phyloP scores from a whole-genome alignment of 345 rosid genomes.

The Hypericum perforatum region DNA sequence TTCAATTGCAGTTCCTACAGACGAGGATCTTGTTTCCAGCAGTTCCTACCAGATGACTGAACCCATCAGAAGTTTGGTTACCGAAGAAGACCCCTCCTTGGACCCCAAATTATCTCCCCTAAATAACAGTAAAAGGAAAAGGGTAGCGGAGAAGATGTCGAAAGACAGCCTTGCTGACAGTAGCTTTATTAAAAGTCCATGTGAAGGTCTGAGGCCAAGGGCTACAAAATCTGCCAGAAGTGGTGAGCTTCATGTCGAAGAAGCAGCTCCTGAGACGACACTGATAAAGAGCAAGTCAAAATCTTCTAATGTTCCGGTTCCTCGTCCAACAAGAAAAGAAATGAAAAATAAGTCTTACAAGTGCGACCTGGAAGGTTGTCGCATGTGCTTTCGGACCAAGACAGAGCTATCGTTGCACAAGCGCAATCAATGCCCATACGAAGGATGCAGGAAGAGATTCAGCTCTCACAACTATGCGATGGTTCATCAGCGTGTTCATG shows the following conservation, averaged over 20 bases:
- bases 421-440: slow-evolving; percentile 64
- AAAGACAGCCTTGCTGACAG: slow-evolving; percentile 21
- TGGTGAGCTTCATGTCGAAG: slow-evolving; percentile 15
- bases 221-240: slow-evolving; percentile 28
- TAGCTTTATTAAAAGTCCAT: slow-evolving; percentile 79
- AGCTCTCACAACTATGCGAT: slow-evolving; percentile 72
- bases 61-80: slow-evolving; percentile 21
- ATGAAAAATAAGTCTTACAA: slow-evolving; percentile 25
- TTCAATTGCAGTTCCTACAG: slow-evolving; percentile 12
- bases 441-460: slow-evolving; percentile 76
- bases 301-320: slow-evolving; percentile 21
- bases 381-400: slow-evolving; percentile 68
- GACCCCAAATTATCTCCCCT: slow-evolving; percentile 13
- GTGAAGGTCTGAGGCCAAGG: slow-evolving; percentile 96
- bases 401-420: slow-evolving; percentile 58
- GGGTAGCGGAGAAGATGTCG: slow-evolving; percentile 32
- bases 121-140: slow-evolving; percentile 46
- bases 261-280: slow-evolving; percentile 23
- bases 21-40: not conserved
- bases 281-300: slow-evolving; percentile 31
- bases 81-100: slow-evolving; percentile 26
- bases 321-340: slow-evolving; percentile 23
- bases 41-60: not conserved
- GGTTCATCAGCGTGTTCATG: slow-evolving; percentile 86
- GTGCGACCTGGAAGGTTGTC: slow-evolving; percentile 80